Percentiles rank a stretch among this genome's conserved stretches.
Evolutionary conservation across 495 filamentous ascomycete genomes (phyloP).

Genomic region (Letharia columbiana): DNA sequence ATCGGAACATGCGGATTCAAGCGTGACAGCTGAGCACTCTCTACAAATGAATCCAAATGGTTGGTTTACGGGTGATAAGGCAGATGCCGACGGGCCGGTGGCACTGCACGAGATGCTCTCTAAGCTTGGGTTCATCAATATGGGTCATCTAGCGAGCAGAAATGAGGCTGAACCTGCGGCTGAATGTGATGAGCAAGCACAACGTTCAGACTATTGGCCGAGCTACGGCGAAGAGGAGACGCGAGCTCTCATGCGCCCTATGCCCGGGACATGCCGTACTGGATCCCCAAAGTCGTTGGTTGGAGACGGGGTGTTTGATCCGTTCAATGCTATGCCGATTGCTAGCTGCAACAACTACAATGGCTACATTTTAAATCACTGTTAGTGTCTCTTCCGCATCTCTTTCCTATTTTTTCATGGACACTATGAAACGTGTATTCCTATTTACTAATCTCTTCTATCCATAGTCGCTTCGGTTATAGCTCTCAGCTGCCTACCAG

Average conservation of each 20-base stretch:
- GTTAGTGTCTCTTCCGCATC: conserved; percentile 3
- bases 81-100: not conserved
- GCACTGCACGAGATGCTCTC: not conserved
- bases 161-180: not conserved
- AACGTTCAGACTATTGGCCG: not conserved
- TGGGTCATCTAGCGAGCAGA: not conserved
- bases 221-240: not conserved
- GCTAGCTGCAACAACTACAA: not conserved
- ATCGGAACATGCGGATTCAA: not conserved
- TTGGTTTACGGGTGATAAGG: not conserved
- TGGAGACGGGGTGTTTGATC: conserved; percentile 3
- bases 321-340: conserved; percentile 7
- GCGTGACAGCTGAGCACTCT: not conserved
- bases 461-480: conserved; percentile 9
- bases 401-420: not conserved
- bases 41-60: not conserved
- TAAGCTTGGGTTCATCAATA: not conserved
- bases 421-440: not conserved
- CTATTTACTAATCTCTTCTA: not conserved
- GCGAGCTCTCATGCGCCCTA: not conserved
- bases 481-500: not conserved
- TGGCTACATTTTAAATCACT: conserved; percentile 3
- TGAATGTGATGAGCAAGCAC: not conserved
- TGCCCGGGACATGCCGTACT: not conserved
- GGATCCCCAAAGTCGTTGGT: not conserved